Evolutionary conservation across 495 filamentous ascomycete species (phyloP).

Genomic region (Emericellopsis terricola): DNA sequence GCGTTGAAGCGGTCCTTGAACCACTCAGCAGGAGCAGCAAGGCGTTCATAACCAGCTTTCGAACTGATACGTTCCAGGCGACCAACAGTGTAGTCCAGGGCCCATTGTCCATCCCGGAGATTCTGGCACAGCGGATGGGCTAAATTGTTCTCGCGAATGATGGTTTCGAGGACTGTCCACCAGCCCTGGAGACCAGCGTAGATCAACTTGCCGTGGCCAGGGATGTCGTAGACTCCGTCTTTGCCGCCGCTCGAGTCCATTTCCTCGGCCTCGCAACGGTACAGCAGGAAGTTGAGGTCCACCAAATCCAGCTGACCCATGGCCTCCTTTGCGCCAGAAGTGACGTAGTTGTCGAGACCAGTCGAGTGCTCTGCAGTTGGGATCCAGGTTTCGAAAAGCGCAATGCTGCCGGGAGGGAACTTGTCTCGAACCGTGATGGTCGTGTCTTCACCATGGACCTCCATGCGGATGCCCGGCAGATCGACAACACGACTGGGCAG

Average conservation of each 20-base stretch:
- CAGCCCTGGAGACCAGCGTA: slow-evolving; percentile 97
- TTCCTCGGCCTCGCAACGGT: slow-evolving; percentile 87
- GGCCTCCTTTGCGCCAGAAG: slow-evolving; percentile 60
- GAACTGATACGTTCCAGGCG: slow-evolving; percentile 57
- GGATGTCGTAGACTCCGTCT: slow-evolving; percentile 79
- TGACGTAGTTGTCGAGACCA: slow-evolving; percentile 69
- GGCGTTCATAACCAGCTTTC: slow-evolving; percentile 34
- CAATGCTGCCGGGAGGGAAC: slow-evolving; percentile 85
- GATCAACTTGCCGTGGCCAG: slow-evolving; percentile 63
- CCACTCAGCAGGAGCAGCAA: slow-evolving; percentile 56
- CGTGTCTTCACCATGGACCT: slow-evolving; percentile 49
- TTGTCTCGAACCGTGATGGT: slow-evolving; percentile 60
- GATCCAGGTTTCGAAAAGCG: slow-evolving; percentile 90
- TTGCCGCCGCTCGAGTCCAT: slow-evolving; percentile 56
- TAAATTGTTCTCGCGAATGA: slow-evolving; percentile 79
- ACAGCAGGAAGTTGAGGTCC: slow-evolving; percentile 85
- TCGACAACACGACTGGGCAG: slow-evolving; percentile 64
- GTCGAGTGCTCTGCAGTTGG: slow-evolving; percentile 61
- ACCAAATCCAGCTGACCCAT: slow-evolving; percentile 54
- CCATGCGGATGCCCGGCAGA: slow-evolving; percentile 50
- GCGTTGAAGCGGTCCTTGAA: slow-evolving; percentile 67
- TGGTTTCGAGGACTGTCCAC: slow-evolving; percentile 81
- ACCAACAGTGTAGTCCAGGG: slow-evolving; percentile 72
- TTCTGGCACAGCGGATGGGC: slow-evolving; percentile 88
- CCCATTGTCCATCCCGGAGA: slow-evolving; percentile 81